These are phyloP conservation scores for Marasmius fiardii DNA, from an alignment of 1,284 basidiomycete genomes.

Conservation along the genomic window DNA sequence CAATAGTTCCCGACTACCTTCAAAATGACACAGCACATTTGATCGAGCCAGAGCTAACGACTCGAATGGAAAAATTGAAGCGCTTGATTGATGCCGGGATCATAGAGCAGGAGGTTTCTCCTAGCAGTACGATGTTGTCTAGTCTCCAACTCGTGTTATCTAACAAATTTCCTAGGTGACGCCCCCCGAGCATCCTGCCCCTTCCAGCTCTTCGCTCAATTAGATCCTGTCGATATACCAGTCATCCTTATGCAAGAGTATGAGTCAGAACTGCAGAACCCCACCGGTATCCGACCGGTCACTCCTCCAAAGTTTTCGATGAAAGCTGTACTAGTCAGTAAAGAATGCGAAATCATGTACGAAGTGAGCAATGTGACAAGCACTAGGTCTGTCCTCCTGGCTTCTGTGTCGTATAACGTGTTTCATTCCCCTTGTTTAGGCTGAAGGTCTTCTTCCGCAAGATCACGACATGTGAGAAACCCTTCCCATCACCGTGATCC, in stretches of 20 bases:
- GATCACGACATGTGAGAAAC: constrained; percentile 70
- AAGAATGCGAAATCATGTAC: constrained; percentile 74
- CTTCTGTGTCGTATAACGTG: background rate
- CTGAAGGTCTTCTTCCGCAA: constrained; percentile 74
- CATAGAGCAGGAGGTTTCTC: constrained; percentile 46
- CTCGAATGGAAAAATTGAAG: constrained; percentile 56
- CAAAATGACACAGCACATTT: constrained; percentile 62
- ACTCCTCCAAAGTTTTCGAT: constrained; percentile 53
- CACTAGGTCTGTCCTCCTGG: constrained; percentile 43
- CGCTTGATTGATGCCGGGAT: constrained; percentile 61
- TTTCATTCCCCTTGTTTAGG: constrained; percentile 26
- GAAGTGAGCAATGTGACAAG: constrained; percentile 66
- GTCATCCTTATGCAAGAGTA: constrained; percentile 58
- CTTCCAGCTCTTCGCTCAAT: constrained; percentile 62
- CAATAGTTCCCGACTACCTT: constrained; percentile 51
- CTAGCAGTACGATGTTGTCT: constrained; percentile 23
- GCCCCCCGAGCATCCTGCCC: constrained; percentile 52
- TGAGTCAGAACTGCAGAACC: constrained; percentile 67
- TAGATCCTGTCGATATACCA: constrained; percentile 50
- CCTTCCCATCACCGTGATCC: constrained; percentile 1
- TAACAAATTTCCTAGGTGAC: constrained; percentile 35
- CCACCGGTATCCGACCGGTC: constrained; percentile 65
- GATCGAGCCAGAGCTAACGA: constrained; percentile 63
- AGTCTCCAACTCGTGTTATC: background rate
- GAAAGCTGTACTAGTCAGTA: constrained; percentile 68